Base-by-base conservation (phyloP, 768 basidiomycete genomes). In the Boletales sp. region DNA sequence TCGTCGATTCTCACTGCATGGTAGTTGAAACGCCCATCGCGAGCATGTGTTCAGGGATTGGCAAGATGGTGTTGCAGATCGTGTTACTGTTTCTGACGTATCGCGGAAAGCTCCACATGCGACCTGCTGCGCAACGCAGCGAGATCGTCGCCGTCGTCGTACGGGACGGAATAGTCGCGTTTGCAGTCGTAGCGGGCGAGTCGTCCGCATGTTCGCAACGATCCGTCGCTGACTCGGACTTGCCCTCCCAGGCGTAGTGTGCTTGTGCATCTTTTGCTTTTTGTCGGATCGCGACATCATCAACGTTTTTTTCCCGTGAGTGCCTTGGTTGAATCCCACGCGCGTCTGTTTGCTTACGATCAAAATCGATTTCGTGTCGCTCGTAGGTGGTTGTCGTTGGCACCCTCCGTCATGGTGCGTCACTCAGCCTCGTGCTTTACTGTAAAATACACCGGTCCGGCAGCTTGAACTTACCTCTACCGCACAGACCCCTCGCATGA, bases 231-330 rank as follows among this genome's bases (percentile, higher is more conserved):
- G 17, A 52, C 15, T 2, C 5, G n/a, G n/a, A n/a, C n/a, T n/a
- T n/a, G n/a, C 4, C 14, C n/a, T 40, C 17, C 19, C 31, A 63
- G 60, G 48, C 11, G 15, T 48, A 1, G 6, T 40, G 19, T 19
- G 43, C 4, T 2, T 49, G 1, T 10, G 18, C 7, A 21, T 8
- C 0, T n/a, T 59, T 12, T 59, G 47, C 27, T 2, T 59, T 18
- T 1, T 45, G 1, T 44, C 47, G 10, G 19, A 51, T 27, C 45
- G 35, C 10, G 39, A 15, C 13, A 8, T 49, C 32, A 11, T 60
- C 11, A 63, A 63, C 27, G 17, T 50, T 24, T 35, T 63, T n/a
- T 12, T 52, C 4, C 57, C 60, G 60, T 60, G 14, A 53, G 60
- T 29, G n/a, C 19, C 27, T 12, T 6, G 2, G 14, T 34, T 30